phyloP scores from a whole-genome alignment of 208 protist species.

The Leishmania guyanensis region DNA sequence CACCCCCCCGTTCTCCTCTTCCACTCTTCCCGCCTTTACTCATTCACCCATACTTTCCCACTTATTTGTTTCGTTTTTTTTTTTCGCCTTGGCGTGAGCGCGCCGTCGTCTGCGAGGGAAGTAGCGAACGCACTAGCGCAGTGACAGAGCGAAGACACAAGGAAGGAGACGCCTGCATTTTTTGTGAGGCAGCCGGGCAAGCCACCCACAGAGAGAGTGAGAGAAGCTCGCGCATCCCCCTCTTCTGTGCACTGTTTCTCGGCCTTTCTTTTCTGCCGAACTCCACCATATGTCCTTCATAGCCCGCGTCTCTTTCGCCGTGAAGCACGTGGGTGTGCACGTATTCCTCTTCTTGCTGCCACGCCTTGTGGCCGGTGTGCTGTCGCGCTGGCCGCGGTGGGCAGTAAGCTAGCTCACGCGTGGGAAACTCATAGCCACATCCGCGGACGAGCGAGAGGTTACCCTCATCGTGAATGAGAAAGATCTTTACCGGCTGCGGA shows the following conservation, averaged over 20 bases:
- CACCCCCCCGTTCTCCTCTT: neutral
- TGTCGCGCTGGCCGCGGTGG: constrained; percentile 28
- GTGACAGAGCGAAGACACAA: neutral
- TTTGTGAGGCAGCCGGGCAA: neutral
- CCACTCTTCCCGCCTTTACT: neutral
- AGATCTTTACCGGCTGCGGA: constrained; percentile 20
- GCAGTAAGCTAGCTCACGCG: constrained; percentile 15
- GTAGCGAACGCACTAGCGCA: neutral
- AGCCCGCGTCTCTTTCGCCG: constrained; percentile 26
- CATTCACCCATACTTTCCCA: neutral
- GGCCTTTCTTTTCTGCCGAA: neutral
- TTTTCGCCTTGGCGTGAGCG: neutral
- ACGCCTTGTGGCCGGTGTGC: constrained; percentile 17
- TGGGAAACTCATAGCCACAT: neutral
- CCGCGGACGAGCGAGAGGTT: constrained; percentile 23
- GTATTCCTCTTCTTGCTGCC: constrained; percentile 37
- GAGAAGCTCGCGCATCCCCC: neutral
- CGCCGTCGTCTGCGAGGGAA: neutral
- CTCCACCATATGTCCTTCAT: neutral
- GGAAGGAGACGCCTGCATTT: too few relatives aligned
- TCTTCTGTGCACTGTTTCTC: neutral
- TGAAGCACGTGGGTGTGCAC: constrained; percentile 31
- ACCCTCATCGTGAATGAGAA: constrained; percentile 15
- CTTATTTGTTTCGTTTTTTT: neutral
- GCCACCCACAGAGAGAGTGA: too few relatives aligned